Conservation (phyloP, 805 yeast species). For the Candida morakotiae region DNA sequence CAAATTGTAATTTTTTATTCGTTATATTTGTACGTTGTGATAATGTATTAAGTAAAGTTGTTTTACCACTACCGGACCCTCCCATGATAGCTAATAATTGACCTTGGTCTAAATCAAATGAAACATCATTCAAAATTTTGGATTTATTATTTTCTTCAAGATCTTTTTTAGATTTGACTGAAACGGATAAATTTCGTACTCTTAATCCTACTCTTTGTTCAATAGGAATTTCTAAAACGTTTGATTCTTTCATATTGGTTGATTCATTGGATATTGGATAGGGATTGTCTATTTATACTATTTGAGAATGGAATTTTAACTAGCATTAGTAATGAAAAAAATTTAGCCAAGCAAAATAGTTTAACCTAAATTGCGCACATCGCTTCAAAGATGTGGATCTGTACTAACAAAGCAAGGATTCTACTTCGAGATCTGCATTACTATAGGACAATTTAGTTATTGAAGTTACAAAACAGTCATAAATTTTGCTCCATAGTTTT, state of each 20-base stretch:
- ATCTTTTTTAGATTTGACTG: conserved; percentile 10
- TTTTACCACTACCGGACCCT: conserved; percentile 85
- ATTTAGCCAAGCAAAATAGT: background rate
- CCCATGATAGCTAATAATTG: conserved; percentile 78
- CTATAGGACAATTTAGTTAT: too few species aligned
- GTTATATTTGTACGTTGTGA: conserved; percentile 47
- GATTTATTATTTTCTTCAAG: conserved; percentile 3
- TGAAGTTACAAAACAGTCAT: too few species aligned
- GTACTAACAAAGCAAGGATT: too few species aligned
- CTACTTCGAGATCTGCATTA: too few species aligned
- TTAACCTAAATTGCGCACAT: background rate
- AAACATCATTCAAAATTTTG: conserved; percentile 39
- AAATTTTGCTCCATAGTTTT: too few species aligned
- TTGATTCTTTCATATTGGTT: conserved; percentile 39
- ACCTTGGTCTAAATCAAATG: conserved; percentile 58
- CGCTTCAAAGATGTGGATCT: too few species aligned
- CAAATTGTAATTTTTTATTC: conserved; percentile 36
- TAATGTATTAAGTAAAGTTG: conserved; percentile 67
- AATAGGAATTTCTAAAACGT: conserved; percentile 22
- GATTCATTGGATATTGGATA: background rate
- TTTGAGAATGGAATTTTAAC: background rate
- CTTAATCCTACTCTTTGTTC: conserved; percentile 35
- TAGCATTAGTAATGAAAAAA: background rate
- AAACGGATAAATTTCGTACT: conserved; percentile 17
- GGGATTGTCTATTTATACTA: background rate